A percentile compares a stretch with the other conserved stretches of the same genome.
Conservation (phyloP, 129 eudicot species). For the Cynara cardunculus region DNA sequence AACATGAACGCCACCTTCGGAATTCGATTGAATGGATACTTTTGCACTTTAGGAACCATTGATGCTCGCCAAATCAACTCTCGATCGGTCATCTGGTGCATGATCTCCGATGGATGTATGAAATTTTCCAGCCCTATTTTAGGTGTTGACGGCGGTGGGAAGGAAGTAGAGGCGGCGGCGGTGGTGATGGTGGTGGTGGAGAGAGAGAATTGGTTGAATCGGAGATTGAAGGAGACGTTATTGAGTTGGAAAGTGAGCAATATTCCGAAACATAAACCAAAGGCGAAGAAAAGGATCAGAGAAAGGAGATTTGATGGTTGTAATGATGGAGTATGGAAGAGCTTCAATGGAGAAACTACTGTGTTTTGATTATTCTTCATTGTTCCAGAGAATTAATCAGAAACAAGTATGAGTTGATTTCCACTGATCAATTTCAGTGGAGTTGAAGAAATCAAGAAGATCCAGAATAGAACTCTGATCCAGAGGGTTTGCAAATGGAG, state of each 20-base stretch:
- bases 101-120: constrained; percentile 11
- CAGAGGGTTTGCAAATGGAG: neutral
- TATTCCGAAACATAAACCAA: constrained; percentile 26
- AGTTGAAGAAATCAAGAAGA: neutral
- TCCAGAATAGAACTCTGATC: neutral
- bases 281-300: constrained; percentile 27
- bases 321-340: constrained; percentile 17
- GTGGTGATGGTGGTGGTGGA: constrained; percentile 10
- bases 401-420: neutral
- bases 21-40: constrained; percentile 30
- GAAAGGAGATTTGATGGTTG: constrained; percentile 32
- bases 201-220: constrained; percentile 18
- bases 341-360: constrained; percentile 14
- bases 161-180: neutral
- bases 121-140: constrained; percentile 21
- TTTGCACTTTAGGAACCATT: constrained; percentile 35
- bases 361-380: constrained; percentile 34
- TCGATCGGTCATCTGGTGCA: constrained; percentile 44
- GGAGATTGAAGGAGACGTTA: constrained; percentile 21
- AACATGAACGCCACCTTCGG: constrained; percentile 66
- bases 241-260: constrained; percentile 31
- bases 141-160: neutral
- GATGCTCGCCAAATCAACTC: constrained; percentile 62
- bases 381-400: neutral
- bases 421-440: neutral